These are phyloP conservation scores for Corrigiola litoralis DNA, from an alignment of 179 eudicot genomes.

Conservation along the genomic window DNA sequence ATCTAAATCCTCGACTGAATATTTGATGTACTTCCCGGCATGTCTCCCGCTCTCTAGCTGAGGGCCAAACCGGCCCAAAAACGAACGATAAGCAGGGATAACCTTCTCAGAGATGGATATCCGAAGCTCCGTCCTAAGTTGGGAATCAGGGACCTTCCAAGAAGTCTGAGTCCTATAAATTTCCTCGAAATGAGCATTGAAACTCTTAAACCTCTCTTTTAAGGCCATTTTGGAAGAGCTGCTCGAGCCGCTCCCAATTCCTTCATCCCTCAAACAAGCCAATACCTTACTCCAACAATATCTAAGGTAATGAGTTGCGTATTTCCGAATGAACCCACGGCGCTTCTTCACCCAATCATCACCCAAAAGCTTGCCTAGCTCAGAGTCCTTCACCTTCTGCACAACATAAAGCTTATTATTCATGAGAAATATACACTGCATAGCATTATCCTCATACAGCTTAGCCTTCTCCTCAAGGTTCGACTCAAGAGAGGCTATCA, in stretches of 20 bases:
- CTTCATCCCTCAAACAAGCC: slow-evolving; percentile 84
- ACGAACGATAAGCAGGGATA: slow-evolving; percentile 82
- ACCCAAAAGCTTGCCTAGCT: slow-evolving; percentile 76
- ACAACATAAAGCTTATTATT: slow-evolving; percentile 83
- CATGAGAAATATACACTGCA: slow-evolving; percentile 83
- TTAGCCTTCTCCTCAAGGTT: slow-evolving; percentile 84
- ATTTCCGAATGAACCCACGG: slow-evolving; percentile 71
- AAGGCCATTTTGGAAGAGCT: slow-evolving; percentile 67
- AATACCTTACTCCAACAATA: slow-evolving; percentile 79
- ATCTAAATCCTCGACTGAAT: slow-evolving; percentile 82
- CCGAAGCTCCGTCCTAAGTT: slow-evolving; percentile 87
- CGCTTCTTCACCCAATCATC: slow-evolving; percentile 82
- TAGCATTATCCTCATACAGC: slow-evolving; percentile 67
- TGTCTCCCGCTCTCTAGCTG: slow-evolving; percentile 75
- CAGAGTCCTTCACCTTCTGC: slow-evolving; percentile 88
- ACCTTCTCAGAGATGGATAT: slow-evolving; percentile 91
- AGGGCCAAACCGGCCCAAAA: slow-evolving; percentile 81
- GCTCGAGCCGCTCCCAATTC: slow-evolving; percentile 66
- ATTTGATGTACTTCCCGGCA: slow-evolving; percentile 86
- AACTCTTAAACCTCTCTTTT: slow-evolving; percentile 87
- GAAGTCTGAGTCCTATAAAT: slow-evolving; percentile 79
- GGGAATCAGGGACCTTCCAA: slow-evolving; percentile 95
- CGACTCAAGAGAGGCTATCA: slow-evolving; percentile 56
- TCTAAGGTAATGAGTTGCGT: slow-evolving; percentile 78
- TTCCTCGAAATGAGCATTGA: slow-evolving; percentile 87